Evolutionary conservation across 352 stramenopile species (phyloP).

Genomic region (Phytopythium mirpurense): DNA sequence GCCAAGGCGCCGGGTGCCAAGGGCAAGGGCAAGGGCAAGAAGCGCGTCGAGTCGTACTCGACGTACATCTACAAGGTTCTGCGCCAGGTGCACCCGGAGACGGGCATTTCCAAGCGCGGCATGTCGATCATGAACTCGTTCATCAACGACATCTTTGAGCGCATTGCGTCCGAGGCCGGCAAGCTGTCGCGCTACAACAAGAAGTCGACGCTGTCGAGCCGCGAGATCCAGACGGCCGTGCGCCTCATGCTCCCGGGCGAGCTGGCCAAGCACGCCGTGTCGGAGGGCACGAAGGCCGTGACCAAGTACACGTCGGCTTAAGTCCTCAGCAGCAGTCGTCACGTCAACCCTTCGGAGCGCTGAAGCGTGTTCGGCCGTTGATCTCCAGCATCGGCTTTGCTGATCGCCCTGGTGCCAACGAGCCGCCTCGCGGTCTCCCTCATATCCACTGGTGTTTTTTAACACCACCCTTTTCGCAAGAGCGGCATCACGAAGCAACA

Average conservation of each 20-base stretch:
- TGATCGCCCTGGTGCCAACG: background rate
- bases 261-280: conserved; percentile 96
- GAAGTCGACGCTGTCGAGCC: conserved; percentile 95
- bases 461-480: conserved; percentile 76
- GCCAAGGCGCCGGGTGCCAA: conserved; percentile 58
- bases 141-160: conserved; percentile 99
- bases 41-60: conserved; percentile 87
- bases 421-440: background rate
- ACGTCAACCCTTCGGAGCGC: background rate
- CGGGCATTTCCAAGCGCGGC: conserved; percentile 95
- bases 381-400: background rate
- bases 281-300: conserved; percentile 96
- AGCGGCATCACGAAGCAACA: conserved; percentile 12
- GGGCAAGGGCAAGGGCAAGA: conserved; percentile 84
- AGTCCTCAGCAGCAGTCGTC: conserved; percentile 8
- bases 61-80: conserved; percentile 93
- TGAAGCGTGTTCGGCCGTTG: no score
- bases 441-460: conserved; percentile 70
- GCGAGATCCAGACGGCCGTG: conserved; percentile 97
- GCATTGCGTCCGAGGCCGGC: conserved; percentile 94
- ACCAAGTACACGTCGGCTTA: conserved; percentile 91
- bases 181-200: conserved; percentile 98
- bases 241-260: conserved; percentile 94
- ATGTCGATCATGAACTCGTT: conserved; percentile 99
- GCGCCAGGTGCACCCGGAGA: conserved; percentile 95